Base-by-base conservation (phyloP, 73 alveolate species). In the Tetrahymena elliotti region DNA sequence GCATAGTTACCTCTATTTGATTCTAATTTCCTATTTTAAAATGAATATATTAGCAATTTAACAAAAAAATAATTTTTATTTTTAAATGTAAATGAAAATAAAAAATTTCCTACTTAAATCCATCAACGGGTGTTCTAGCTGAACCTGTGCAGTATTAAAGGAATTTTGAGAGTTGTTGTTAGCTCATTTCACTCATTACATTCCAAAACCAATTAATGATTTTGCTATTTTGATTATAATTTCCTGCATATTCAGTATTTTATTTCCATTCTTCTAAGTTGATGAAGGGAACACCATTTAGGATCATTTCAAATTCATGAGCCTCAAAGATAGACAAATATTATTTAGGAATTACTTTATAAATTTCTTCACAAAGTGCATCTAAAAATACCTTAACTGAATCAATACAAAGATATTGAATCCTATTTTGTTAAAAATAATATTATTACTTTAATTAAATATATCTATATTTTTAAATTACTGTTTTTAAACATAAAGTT, bases 121-220 rank as follows among this genome's bases (percentile, higher is more conserved):
- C 99, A 40, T 98, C 99, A 83, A 98, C 97, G 20, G 99, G 99
- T 27, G 99, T 97, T 47, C 99, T 82, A 8, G 98, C 96, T 53
- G 99, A 95, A 35, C 99, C 99, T 3, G 99, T 99, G 35, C 99
- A 96, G 96, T 98, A 99, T 94, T 96, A 97, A 22, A 99, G 95
- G 96, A 99, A 97, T 96, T 98, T 98, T 24, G 98, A 96, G 31
- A 98, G 96, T 88, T 97, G 88, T 53, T 97, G 97, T 93, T 99
- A 98, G 38, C 94, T 93, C 33, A 96, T 95, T 82, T 95, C 84
- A 36, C 41, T 95, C 83, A 99, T 53, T 31, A 97, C 97, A 38
- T 97, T 98, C 99, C 99, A 99, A 96, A 99, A 99, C 99, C 99
- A 99, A 94, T 93, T 83, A 35, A 99, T 97, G 6, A 98, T 98